Evolutionary conservation across 345 rosid species (phyloP).

Genomic region (Pistacia atlantica): DNA sequence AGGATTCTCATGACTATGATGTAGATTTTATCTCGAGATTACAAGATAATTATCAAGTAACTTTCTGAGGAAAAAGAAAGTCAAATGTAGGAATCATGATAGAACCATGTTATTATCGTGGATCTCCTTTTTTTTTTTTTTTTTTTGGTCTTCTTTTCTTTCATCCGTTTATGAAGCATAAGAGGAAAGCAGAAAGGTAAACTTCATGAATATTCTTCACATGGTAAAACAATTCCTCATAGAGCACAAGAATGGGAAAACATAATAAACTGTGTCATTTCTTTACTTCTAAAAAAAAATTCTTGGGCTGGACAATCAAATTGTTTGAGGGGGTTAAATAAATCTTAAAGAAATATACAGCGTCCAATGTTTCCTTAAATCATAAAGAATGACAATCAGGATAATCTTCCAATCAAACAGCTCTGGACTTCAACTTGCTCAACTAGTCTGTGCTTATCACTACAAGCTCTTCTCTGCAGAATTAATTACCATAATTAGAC

Average conservation of each 20-base stretch:
- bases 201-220: background rate
- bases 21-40: background rate
- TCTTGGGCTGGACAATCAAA: background rate
- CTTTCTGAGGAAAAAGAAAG: background rate
- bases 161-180: background rate
- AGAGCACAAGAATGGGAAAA: background rate
- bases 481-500: background rate
- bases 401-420: background rate
- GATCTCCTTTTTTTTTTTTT: background rate
- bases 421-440: conserved; percentile 2
- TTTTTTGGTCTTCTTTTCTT: too few species aligned
- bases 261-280: background rate
- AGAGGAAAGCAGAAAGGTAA: background rate
- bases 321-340: background rate
- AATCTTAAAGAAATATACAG: background rate
- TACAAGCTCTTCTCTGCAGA: too few species aligned
- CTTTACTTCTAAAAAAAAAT: background rate
- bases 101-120: background rate
- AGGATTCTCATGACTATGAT: too few species aligned
- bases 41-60: conserved; percentile 1
- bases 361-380: background rate
- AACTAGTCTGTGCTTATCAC: background rate
- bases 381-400: background rate
- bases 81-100: background rate
- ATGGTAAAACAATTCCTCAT: background rate